Percentiles rank a stretch among this genome's conserved stretches.
These are phyloP conservation scores for Aspergillus ochraceoroseus DNA, from an alignment of 2,329 filamentous ascomycete genomes.

Conservation along the genomic window DNA sequence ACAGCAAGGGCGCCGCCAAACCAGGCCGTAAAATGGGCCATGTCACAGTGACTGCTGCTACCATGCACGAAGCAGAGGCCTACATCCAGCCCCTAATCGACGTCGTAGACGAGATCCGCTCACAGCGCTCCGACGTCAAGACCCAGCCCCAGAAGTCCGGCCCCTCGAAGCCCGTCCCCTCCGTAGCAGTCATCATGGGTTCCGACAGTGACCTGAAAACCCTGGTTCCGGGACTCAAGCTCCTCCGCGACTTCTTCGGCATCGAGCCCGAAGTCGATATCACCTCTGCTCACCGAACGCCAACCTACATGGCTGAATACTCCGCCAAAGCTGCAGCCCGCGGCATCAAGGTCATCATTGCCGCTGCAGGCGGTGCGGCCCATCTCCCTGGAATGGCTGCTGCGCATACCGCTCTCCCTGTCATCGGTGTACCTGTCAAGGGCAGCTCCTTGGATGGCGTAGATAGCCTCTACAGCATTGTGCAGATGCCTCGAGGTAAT, in stretches of 20 bases:
- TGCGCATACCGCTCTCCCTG: constrained; percentile 64
- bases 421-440: constrained; percentile 73
- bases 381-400: constrained; percentile 71
- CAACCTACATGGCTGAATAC: constrained; percentile 63
- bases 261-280: constrained; percentile 46
- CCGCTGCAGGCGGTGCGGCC: constrained; percentile 69
- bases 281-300: constrained; percentile 61
- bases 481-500: constrained; percentile 65
- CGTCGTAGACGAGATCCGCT: constrained; percentile 72
- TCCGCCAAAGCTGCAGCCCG: constrained; percentile 59
- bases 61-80: constrained; percentile 62
- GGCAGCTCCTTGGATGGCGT: constrained; percentile 67
- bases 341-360: constrained; percentile 69
- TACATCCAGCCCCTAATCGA: constrained; percentile 66
- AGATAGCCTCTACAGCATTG: constrained; percentile 67
- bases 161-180: constrained; percentile 31
- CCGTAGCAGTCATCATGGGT: constrained; percentile 48
- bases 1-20: constrained; percentile 79
- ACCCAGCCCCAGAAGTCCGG: constrained; percentile 32
- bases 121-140: constrained; percentile 46
- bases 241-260: constrained; percentile 42
- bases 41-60: constrained; percentile 70
- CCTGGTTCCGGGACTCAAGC: constrained; percentile 43
- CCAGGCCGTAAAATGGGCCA: constrained; percentile 93
- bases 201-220: constrained; percentile 47